Conservation (phyloP, 2,329 filamentous ascomycete species). For the Fusarium papillatum region DNA sequence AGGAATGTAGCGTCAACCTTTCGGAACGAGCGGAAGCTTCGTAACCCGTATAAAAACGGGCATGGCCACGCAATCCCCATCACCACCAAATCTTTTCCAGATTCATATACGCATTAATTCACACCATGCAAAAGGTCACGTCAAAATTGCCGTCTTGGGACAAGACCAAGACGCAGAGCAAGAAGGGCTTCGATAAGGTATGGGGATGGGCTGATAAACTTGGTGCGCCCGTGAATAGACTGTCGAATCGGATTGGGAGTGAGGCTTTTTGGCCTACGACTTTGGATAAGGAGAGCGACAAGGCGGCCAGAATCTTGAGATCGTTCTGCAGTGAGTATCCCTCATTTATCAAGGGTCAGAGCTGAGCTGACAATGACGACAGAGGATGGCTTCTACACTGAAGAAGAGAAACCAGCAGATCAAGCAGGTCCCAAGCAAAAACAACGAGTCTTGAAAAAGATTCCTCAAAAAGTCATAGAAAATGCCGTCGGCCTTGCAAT, state of each 20-base stretch:
- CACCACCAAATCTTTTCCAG: not conserved
- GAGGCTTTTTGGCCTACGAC: conserved; percentile 91
- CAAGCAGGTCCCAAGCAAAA: conserved; percentile 53
- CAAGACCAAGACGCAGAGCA: conserved; percentile 65
- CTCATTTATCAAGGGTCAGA: not conserved
- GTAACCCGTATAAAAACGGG: not conserved
- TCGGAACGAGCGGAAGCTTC: conserved; percentile 1
- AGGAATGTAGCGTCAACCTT: not conserved
- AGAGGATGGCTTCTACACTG: conserved; percentile 68
- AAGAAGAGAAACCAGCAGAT: conserved; percentile 46
- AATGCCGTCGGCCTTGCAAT: conserved; percentile 78
- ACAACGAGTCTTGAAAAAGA: conserved; percentile 64
- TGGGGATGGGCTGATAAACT: conserved; percentile 67
- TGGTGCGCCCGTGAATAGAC: conserved; percentile 81
- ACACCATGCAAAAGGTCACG: conserved; percentile 51
- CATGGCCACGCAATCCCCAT: not conserved
- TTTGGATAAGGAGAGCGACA: conserved; percentile 90
- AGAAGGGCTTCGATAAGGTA: conserved; percentile 81
- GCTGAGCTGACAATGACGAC: not conserved
- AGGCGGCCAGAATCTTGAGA: conserved; percentile 85
- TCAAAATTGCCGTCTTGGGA: conserved; percentile 62
- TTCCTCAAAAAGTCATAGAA: conserved; percentile 69
- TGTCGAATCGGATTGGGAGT: conserved; percentile 83
- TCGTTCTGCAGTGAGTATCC: conserved; percentile 82
- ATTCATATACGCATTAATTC: not conserved